These are phyloP conservation scores for Omphalea diandra DNA, from an alignment of 441 rosid species.

Conservation along the genomic window DNA sequence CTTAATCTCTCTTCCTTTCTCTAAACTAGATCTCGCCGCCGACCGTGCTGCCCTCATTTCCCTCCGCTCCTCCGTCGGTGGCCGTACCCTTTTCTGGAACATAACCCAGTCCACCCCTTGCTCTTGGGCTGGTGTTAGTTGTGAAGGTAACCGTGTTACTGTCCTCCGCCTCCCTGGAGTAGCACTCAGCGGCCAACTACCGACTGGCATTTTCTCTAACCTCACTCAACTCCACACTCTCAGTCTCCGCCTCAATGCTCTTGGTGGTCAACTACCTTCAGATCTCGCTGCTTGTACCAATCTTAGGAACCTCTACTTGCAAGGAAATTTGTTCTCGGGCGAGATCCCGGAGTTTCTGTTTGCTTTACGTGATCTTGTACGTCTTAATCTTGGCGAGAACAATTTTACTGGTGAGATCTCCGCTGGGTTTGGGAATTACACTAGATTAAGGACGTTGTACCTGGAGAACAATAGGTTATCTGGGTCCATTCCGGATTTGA, in stretches of 20 bases:
- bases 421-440: constrained; percentile 52
- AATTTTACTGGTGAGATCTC: constrained; percentile 68
- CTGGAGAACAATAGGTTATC: constrained; percentile 69
- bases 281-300: constrained; percentile 66
- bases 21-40: constrained; percentile 60
- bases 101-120: constrained; percentile 51
- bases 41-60: constrained; percentile 72
- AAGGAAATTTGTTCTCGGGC: constrained; percentile 78
- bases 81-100: constrained; percentile 83
- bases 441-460: constrained; percentile 59
- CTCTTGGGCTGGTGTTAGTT: constrained; percentile 76
- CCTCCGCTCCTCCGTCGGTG: constrained; percentile 73
- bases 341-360: constrained; percentile 69
- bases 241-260: constrained; percentile 76
- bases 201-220: constrained; percentile 65
- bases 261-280: constrained; percentile 60
- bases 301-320: constrained; percentile 68
- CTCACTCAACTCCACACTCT: constrained; percentile 68
- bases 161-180: constrained; percentile 79
- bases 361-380: constrained; percentile 52
- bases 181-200: constrained; percentile 68
- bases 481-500: constrained; percentile 58
- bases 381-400: constrained; percentile 64
- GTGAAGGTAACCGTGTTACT: constrained; percentile 58
- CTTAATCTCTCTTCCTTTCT: constrained; percentile 24